Evolutionary conservation across 2,329 filamentous ascomycete genomes (phyloP).

Genomic region (Trichoderma harzianum): DNA sequence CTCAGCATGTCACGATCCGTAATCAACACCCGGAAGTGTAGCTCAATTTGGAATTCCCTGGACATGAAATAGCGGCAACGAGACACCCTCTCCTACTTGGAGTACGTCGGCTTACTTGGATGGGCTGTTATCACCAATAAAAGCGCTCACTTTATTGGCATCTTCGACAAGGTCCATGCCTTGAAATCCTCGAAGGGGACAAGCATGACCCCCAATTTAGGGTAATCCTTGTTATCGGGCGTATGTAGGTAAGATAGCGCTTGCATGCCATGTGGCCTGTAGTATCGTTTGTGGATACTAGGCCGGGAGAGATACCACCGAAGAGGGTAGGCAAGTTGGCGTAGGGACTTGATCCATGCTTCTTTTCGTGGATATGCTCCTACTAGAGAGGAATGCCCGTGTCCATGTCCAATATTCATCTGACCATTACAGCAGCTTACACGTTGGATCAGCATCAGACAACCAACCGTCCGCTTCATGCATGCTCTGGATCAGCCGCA

Average conservation of each 20-base stretch:
- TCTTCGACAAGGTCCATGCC: neutral
- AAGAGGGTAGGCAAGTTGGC: neutral
- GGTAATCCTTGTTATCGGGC: neutral
- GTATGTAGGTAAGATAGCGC: conserved; percentile 5
- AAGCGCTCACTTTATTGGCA: neutral
- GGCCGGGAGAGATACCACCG: neutral
- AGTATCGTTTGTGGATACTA: neutral
- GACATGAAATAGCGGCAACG: neutral
- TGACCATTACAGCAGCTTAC: neutral
- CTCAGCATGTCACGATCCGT: neutral
- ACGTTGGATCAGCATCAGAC: neutral
- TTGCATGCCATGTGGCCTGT: conserved; percentile 3
- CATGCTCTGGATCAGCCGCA: neutral
- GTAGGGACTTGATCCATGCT: neutral
- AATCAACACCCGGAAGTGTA: neutral
- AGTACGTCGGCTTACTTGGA: neutral
- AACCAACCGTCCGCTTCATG: neutral
- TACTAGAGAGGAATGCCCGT: neutral
- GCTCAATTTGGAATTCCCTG: neutral
- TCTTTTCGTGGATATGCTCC: neutral
- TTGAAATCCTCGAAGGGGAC: neutral
- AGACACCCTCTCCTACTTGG: neutral
- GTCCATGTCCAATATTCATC: neutral
- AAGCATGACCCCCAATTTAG: neutral
- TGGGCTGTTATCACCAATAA: neutral